Evolutionary conservation across 2,329 filamentous ascomycete species (phyloP), one percentile per base, ranked within the genome.

Genomic region (Fusarium begoniae): DNA sequence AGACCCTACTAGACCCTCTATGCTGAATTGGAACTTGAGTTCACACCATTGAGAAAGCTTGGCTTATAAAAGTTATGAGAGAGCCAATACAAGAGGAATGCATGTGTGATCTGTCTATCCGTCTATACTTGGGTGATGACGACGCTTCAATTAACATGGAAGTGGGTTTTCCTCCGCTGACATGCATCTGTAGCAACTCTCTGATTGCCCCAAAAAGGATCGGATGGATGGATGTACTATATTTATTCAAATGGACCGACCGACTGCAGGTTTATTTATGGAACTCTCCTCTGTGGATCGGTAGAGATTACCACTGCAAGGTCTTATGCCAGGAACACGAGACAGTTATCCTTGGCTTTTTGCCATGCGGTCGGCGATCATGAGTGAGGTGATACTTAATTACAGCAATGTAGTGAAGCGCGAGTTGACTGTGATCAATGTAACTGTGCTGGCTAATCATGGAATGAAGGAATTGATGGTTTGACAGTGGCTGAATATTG

Each of bases 221-320:
- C 28, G 44, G 41, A 43, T 30, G 40, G 26, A 64, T 44, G 28
- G 28, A 28, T 28, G 14, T 35, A 35, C 32, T 53, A 57, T 68
- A 37, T 64, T 38, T 74, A 40, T 63, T 41, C 59, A 28, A 28
- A 28, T 58, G 30, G 57, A 54, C 56, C 32, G 32, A 17, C 32
- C 55, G 48, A 38, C 56, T 58, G 43, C 43, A 32, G 44, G 40
- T 59, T 74, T 74, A 74, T 74, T 74, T 74, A 74, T 74, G 72
- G 72, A 61, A 74, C 61, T 51, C 43, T 68, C 35, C 43, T 41
- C 43, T 56, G 71, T 74, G 72, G 72, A 72, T 55, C 59, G 20
- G 56, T 28, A 59, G 53, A 74, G 62, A 74, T 72, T 72, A 69
- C 69, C 45, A 69, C 59, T 69, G 48, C 50, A 65, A 72, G 45